Conservation (phyloP, 345 rosid genomes). For the Eutrema heterophyllum region DNA sequence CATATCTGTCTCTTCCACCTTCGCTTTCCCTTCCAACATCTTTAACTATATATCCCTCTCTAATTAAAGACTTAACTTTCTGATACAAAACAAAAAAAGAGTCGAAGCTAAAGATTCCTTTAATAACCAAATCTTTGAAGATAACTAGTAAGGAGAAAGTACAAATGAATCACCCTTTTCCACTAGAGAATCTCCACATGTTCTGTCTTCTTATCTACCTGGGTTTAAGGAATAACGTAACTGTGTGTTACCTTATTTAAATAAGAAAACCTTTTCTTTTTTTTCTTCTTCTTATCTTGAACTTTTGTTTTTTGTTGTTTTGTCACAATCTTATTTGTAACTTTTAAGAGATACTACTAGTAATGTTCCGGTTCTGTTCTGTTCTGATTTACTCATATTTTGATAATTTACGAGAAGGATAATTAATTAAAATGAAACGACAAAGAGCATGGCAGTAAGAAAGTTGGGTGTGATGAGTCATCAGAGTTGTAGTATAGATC, state of each 20-base stretch:
- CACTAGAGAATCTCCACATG: neutral
- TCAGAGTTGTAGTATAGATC: neutral
- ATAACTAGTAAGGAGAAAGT: neutral
- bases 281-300: neutral
- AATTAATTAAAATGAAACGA: neutral
- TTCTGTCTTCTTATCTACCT: neutral
- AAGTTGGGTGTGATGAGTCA: constrained; percentile 17
- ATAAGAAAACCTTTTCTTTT: neutral
- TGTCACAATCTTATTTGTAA: neutral
- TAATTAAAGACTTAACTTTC: neutral
- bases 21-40: constrained; percentile 74
- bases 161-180: neutral
- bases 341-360: neutral
- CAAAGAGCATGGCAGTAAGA: neutral
- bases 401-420: neutral
- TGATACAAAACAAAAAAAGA: neutral
- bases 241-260: neutral
- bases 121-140: neutral
- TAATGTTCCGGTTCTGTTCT: neutral
- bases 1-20: constrained; percentile 87
- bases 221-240: neutral
- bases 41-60: neutral
- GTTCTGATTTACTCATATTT: neutral
- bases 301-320: neutral
- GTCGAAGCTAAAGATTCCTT: neutral